phyloP scores from a whole-genome alignment of 768 basidiomycete genomes.

The Trametopsis cervina region DNA sequence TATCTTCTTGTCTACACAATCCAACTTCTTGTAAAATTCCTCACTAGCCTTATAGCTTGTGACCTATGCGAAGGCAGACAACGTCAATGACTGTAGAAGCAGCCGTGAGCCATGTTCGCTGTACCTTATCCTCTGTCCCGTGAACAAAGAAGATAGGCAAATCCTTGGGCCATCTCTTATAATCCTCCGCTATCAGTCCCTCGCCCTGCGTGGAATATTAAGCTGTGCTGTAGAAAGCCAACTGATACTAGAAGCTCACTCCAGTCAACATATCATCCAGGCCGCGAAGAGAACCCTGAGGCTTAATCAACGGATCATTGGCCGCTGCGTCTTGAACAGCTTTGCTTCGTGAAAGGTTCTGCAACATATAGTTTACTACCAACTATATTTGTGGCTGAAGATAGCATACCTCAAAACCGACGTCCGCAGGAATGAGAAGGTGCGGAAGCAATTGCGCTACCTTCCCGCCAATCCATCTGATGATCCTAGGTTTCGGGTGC shows the following conservation, averaged over 20 bases:
- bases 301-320: conserved; percentile 53
- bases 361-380: not conserved
- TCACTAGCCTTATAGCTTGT: conserved; percentile 48
- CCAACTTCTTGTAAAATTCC: conserved; percentile 44
- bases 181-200: conserved; percentile 35
- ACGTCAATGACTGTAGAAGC: not conserved
- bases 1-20: conserved; percentile 47
- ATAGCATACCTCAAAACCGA: conserved; percentile 41
- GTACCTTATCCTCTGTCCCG: conserved; percentile 55
- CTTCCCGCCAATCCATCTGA: conserved; percentile 47
- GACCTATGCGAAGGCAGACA: conserved; percentile 30
- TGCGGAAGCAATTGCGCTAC: conserved; percentile 43
- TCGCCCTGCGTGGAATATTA: conserved; percentile 45
- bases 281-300: conserved; percentile 49
- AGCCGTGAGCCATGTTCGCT: not conserved
- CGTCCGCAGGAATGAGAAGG: conserved; percentile 43
- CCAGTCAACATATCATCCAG: conserved; percentile 56
- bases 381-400: conserved; percentile 36
- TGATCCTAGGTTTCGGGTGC: conserved; percentile 44
- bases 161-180: conserved; percentile 53
- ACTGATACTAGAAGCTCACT: conserved; percentile 31
- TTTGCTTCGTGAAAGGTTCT: conserved; percentile 21
- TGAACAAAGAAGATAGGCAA: conserved; percentile 63
- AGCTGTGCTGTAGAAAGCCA: not conserved
- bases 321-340: conserved; percentile 35